Evolutionary conservation across 225 moss, liverwort and hornwort genomes (phyloP).

Genomic region (Polytrichum commune): DNA sequence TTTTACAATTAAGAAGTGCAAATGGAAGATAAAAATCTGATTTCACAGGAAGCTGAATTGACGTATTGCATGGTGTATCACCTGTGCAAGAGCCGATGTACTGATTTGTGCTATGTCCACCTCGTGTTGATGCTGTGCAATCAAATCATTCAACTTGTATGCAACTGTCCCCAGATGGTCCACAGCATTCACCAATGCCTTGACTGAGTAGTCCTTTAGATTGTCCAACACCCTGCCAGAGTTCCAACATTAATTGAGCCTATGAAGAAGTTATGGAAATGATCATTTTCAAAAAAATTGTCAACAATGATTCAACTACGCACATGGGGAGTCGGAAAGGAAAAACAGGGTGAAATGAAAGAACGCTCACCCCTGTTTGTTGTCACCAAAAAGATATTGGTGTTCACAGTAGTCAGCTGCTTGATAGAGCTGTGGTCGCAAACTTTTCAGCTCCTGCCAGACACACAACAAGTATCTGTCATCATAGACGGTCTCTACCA

Average conservation of each 20-base stretch:
- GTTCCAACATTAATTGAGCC: background rate
- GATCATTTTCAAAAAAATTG: no score
- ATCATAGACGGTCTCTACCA: background rate
- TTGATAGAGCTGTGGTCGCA: constrained; percentile 75
- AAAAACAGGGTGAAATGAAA: background rate
- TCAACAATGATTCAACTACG: background rate
- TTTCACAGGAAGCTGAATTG: no score
- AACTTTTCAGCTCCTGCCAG: constrained; percentile 75
- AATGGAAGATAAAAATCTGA: no score
- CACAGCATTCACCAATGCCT: constrained; percentile 87
- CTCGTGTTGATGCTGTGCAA: constrained; percentile 56
- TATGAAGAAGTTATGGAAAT: background rate
- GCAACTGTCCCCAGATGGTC: constrained; percentile 90
- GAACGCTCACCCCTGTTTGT: constrained; percentile 64
- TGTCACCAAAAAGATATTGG: constrained; percentile 72
- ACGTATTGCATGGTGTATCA: background rate
- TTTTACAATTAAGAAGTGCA: no score
- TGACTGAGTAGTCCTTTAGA: constrained; percentile 81
- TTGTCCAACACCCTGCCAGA: constrained; percentile 68
- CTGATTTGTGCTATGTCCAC: constrained; percentile 54
- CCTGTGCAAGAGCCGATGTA: constrained; percentile 67
- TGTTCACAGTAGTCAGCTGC: constrained; percentile 89
- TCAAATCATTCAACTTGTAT: constrained; percentile 78
- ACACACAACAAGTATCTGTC: background rate
- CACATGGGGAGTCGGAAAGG: background rate